A percentile compares a stretch with the other conserved stretches of the same genome.
These are phyloP conservation scores for Kuraishia molischiana DNA, from an alignment of 805 yeast genomes.

Conservation along the genomic window DNA sequence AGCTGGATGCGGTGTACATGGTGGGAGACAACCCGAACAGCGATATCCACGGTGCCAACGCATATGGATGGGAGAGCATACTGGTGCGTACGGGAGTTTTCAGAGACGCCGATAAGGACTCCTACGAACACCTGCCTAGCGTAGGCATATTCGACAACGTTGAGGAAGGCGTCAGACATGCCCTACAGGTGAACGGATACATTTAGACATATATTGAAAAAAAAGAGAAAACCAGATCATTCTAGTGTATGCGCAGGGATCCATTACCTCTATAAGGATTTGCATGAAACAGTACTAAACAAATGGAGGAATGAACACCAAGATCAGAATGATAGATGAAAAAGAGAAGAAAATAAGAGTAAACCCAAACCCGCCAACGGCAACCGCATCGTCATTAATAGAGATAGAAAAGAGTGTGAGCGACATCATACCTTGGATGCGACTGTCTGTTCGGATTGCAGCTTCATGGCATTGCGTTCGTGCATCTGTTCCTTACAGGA, in stretches of 20 bases:
- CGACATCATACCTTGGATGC: slow-evolving; percentile 65
- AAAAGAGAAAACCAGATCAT: neutral
- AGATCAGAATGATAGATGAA: neutral
- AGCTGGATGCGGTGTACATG: slow-evolving; percentile 67
- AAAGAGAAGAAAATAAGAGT: no score
- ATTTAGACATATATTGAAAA: no score
- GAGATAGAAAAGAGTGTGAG: no score
- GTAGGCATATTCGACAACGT: slow-evolving; percentile 42
- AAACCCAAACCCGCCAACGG: no score
- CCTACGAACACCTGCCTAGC: slow-evolving; percentile 29
- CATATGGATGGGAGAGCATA: slow-evolving; percentile 81
- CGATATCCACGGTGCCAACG: slow-evolving; percentile 84
- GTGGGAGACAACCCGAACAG: slow-evolving; percentile 95
- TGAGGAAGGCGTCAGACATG: slow-evolving; percentile 28
- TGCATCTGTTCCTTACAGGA: slow-evolving; percentile 76
- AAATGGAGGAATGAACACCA: neutral
- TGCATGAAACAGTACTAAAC: no score
- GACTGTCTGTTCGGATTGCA: slow-evolving; percentile 80
- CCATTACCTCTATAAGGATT: neutral
- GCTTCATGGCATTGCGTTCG: slow-evolving; percentile 73
- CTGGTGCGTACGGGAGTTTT: slow-evolving; percentile 87
- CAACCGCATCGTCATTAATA: no score
- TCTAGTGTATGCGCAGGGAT: neutral
- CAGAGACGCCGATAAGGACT: slow-evolving; percentile 38
- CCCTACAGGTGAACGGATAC: slow-evolving; percentile 6